A percentile compares a stretch with the other conserved stretches of the same genome.
Conservation (phyloP, 129 eudicot species). For the Chrysanthemum lavandulifolium region DNA sequence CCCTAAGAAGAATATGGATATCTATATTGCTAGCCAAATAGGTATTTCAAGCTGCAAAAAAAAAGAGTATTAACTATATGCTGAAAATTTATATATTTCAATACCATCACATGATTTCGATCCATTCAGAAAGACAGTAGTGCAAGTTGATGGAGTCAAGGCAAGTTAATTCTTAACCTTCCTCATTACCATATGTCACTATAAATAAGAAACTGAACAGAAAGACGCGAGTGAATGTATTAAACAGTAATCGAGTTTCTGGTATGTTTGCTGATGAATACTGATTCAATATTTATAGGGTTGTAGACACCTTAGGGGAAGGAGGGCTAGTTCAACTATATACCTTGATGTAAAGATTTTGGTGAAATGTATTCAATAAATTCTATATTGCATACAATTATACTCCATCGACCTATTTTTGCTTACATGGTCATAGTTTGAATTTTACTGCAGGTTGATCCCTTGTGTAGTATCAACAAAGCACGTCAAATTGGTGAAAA, state of each 20-base stretch:
- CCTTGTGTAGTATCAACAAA: too few species aligned
- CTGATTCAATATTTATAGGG: constrained; percentile 49
- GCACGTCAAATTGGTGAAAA: too few species aligned
- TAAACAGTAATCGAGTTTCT: background rate
- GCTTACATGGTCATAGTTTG: too few species aligned
- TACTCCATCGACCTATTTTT: too few species aligned
- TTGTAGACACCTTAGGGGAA: constrained; percentile 84
- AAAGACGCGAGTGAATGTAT: background rate
- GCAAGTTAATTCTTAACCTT: constrained; percentile 37
- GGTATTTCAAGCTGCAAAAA: too few species aligned
- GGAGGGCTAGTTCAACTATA: constrained; percentile 89
- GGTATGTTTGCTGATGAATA: background rate
- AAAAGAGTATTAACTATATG: too few species aligned
- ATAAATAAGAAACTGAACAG: background rate
- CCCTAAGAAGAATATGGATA: too few species aligned
- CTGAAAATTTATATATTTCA: constrained; percentile 6
- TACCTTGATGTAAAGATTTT: constrained; percentile 54
- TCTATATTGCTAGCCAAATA: too few species aligned
- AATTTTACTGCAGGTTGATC: too few species aligned
- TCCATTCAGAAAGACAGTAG: constrained; percentile 62
- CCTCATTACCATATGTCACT: background rate
- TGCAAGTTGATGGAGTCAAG: constrained; percentile 22
- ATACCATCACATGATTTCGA: constrained; percentile 65
- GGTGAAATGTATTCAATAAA: too few species aligned
- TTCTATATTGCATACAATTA: too few species aligned